These are phyloP conservation scores for Debaryomyces maramus DNA, from an alignment of 805 yeast species.

Conservation along the genomic window DNA sequence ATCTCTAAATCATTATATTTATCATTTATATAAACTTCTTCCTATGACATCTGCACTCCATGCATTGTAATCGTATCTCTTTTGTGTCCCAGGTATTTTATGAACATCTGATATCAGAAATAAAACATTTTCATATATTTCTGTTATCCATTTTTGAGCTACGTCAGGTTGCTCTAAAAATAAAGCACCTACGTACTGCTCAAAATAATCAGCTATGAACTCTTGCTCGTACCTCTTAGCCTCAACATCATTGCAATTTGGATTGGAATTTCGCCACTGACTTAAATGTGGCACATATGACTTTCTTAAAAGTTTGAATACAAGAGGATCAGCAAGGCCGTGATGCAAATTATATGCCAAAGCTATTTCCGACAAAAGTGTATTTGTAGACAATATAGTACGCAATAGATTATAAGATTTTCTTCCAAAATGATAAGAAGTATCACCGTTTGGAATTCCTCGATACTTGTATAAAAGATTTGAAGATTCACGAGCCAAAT, in stretches of 20 bases:
- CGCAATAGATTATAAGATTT: slow-evolving; percentile 28
- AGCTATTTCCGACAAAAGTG: slow-evolving; percentile 36
- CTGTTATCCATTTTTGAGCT: slow-evolving; percentile 34
- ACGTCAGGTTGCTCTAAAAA: slow-evolving; percentile 36
- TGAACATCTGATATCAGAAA: slow-evolving; percentile 21
- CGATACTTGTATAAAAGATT: slow-evolving; percentile 28
- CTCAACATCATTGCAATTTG: slow-evolving; percentile 11
- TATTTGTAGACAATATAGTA: slow-evolving; percentile 38
- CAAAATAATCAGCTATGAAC: slow-evolving; percentile 43
- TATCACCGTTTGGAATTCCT: slow-evolving; percentile 9
- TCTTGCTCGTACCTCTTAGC: slow-evolving; percentile 37
- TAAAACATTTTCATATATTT: slow-evolving; percentile 31
- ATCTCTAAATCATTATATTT: not conserved
- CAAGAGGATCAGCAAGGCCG: slow-evolving; percentile 33
- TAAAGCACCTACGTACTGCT: slow-evolving; percentile 43
- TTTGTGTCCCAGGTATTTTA: not conserved
- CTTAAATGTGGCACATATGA: slow-evolving; percentile 29
- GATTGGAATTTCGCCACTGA: slow-evolving; percentile 13
- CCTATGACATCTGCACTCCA: slow-evolving; percentile 39
- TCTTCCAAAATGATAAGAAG: slow-evolving; percentile 18
- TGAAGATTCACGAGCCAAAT: slow-evolving; percentile 37
- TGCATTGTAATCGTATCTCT: slow-evolving; percentile 22
- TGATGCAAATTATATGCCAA: slow-evolving; percentile 34
- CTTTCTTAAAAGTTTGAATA: slow-evolving; percentile 19
- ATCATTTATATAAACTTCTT: slow-evolving; percentile 15